Evolutionary conservation across 2,329 filamentous ascomycete species (phyloP), one percentile per base, ranked within the genome.

Genomic region (Talaromyces pinophilus): DNA sequence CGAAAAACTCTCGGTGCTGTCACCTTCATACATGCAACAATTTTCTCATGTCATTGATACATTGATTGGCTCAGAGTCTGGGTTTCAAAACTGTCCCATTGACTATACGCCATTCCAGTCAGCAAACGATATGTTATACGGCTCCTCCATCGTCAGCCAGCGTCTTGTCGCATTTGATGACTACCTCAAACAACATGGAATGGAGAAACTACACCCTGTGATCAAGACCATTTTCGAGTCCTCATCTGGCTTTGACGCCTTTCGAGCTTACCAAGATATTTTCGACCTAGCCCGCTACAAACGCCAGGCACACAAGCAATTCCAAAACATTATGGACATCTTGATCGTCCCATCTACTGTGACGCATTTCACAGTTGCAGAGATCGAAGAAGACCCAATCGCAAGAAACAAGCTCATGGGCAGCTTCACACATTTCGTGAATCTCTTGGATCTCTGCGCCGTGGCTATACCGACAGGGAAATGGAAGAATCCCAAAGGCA

Each of bases 361-460:
- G 3, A 81, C 77, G 1, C 83, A 84, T 68, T 81, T 80, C 40
- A 86, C 82, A 0, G 79, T 87, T 2, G 77, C 81, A 19, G 80
- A 86, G 67, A 79, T 88, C 55, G 75, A 79, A 0, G 74, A 75
- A 1, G 82, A 86, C 46, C 86, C 86, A 0, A 79, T 88, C 22
- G 74, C 73, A n/a, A 80, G 84, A 71, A 88, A 88, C 69, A 83
- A 83, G 2, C 73, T 79, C 2, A 72, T 87, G 4, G 85, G 85
- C 3, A 82, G 80, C 42, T 88, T 87, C 65, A 87, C 86, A 0
- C 86, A 88, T 71, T 87, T 85, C 70, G 87, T 82, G 11, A 88
- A 88, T 70, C 84, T 88, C 33, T 73, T 88, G 17, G 86, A 88
- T 73, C 79, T 87, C 33, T 38, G 30, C 7, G 61, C 61, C 6